Evolutionary conservation across 2,329 filamentous ascomycete species (phyloP).

Genomic region (Neobulgaria alba): DNA sequence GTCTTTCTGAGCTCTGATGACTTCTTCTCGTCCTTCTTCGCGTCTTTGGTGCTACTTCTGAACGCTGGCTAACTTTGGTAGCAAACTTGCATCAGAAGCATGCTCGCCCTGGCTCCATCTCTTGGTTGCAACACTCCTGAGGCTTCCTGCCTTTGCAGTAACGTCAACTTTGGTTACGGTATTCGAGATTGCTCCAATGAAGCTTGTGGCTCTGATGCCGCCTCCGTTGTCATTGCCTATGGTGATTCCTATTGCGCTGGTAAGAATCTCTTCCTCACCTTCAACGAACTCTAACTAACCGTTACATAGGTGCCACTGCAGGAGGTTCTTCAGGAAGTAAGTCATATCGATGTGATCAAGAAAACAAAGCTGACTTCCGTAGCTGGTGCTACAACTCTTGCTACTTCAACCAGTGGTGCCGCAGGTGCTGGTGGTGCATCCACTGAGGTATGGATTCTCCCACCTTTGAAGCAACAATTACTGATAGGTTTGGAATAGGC

Average conservation of each 20-base stretch:
- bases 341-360: too few relatives aligned
- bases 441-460: constrained; percentile 2
- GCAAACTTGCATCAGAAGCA: constrained; percentile 37
- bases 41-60: not conserved
- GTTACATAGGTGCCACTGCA: constrained; percentile 5
- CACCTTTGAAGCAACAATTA: not conserved
- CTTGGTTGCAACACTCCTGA: constrained; percentile 34
- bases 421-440: constrained; percentile 7
- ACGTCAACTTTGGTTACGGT: constrained; percentile 36
- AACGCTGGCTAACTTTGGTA: constrained; percentile 5
- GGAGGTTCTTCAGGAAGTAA: constrained; percentile 2
- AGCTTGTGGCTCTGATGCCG: constrained; percentile 30
- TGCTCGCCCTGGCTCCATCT: constrained; percentile 32
- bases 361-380: too few relatives aligned
- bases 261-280: too few relatives aligned
- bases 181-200: constrained; percentile 38
- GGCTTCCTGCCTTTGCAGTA: constrained; percentile 35
- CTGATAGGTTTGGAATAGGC: constrained; percentile 5
- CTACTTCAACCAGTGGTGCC: constrained; percentile 1
- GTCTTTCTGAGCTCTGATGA: not conserved
- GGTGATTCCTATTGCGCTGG: constrained; percentile 22
- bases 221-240: constrained; percentile 24
- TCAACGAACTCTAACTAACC: too few relatives aligned
- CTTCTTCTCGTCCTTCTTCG: not conserved
- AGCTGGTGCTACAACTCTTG: not conserved